A percentile compares a stretch with the other conserved stretches of the same genome.
These are phyloP conservation scores for Fusarium irregulare DNA, from an alignment of 2,329 filamentous ascomycete genomes.

Conservation along the genomic window DNA sequence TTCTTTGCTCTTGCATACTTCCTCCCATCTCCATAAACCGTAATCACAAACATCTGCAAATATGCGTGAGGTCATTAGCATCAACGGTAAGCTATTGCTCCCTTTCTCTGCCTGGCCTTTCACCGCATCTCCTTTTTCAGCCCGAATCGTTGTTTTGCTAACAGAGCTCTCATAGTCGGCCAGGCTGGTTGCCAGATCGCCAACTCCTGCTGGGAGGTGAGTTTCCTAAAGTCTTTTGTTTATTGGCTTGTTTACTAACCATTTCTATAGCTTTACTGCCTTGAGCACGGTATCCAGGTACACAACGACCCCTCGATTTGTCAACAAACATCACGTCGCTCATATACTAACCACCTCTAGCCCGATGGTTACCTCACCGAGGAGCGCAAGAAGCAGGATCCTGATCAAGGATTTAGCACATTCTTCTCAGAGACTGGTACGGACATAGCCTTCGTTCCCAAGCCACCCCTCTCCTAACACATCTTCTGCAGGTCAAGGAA, in stretches of 20 bases:
- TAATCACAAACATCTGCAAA: conserved; percentile 58
- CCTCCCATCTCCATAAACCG: conserved; percentile 43
- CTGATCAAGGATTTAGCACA: conserved; percentile 98
- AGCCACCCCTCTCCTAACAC: conserved; percentile 27
- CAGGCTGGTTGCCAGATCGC: conserved; percentile 99
- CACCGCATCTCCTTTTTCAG: conserved; percentile 54
- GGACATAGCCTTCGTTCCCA: conserved; percentile 16
- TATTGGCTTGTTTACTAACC: conserved; percentile 37
- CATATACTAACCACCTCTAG: conserved; percentile 60
- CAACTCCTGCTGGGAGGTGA: conserved; percentile 99
- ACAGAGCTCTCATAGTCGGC: conserved; percentile 79
- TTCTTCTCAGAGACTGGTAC: conserved; percentile 99
- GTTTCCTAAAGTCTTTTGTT: conserved; percentile 54
- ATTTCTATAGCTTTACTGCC: conserved; percentile 88
- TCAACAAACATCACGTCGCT: conserved; percentile 31
- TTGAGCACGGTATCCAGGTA: conserved; percentile 99
- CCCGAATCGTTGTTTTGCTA: conserved; percentile 55
- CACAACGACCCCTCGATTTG: conserved; percentile 49
- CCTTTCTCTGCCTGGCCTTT: conserved; percentile 48
- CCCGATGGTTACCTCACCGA: conserved; percentile 99
- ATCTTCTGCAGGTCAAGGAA: conserved; percentile 81
- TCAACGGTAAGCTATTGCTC: conserved; percentile 82
- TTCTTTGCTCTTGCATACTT: conserved; percentile 50
- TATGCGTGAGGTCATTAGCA: conserved; percentile 99
- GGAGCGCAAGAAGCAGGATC: conserved; percentile 92